Percentiles rank a stretch among this genome's conserved stretches.
Conservation (phyloP, 495 filamentous ascomycete species). For the Neurospora hispaniola region DNA sequence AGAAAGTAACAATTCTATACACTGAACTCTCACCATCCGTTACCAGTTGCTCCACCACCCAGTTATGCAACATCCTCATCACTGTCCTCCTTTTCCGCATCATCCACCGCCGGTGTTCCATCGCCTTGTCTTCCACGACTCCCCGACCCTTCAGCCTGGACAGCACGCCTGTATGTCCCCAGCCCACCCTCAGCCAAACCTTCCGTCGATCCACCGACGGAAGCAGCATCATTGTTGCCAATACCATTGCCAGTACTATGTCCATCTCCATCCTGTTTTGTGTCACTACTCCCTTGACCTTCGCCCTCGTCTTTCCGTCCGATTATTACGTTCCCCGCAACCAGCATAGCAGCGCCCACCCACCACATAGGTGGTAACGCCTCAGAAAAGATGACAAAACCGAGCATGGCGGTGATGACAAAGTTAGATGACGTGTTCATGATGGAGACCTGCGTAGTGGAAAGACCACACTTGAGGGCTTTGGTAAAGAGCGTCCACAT, state of each 20-base stretch:
- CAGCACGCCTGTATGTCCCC: not conserved
- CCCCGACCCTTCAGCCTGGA: not conserved
- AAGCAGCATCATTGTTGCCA: not conserved
- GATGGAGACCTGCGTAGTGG: constrained; percentile 83
- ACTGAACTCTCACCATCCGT: not conserved
- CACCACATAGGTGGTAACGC: constrained; percentile 62
- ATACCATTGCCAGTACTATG: not conserved
- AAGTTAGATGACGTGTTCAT: constrained; percentile 94
- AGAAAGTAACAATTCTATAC: too few species aligned
- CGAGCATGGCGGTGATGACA: constrained; percentile 77
- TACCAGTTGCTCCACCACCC: not conserved
- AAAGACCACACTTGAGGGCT: constrained; percentile 73
- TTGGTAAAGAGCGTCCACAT: constrained; percentile 88
- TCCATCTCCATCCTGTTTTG: not conserved
- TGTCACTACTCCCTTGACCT: not conserved
- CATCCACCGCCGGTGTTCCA: not conserved
- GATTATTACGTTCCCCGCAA: constrained; percentile 85
- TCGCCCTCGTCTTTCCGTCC: constrained; percentile 61
- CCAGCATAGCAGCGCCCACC: constrained; percentile 72
- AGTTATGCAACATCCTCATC: not conserved
- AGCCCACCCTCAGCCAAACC: not conserved
- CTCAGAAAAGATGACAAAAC: constrained; percentile 35
- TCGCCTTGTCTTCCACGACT: not conserved
- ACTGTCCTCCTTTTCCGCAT: constrained; percentile 1
- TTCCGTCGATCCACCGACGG: not conserved